Evolutionary conservation across 306 rosid genomes (phyloP), one percentile per base, ranked within the genome.

Genomic region (Dalbergia cultrata): DNA sequence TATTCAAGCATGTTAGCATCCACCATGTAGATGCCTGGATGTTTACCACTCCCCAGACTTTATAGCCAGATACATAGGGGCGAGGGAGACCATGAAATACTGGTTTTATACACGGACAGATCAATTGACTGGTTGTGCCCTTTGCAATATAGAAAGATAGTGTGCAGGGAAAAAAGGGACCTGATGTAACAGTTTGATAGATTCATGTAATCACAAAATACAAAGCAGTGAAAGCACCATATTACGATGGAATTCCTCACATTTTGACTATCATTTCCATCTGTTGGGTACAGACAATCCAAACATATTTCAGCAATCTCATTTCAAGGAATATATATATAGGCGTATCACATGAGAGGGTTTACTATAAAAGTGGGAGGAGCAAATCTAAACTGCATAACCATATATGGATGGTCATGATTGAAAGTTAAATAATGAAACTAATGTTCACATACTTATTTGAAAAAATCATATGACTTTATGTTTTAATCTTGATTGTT

Each of bases 1-100:
- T 59, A 67, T 49, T 53, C 58, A 81, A 47, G 71, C 35, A 72
- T 14, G 22, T 16, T 43, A 60, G 33, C 58, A 60, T 22, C 45
- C 47, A 35, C 17, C 44, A 21, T 26, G 39, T 16, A 47, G 14
- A 60, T 44, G 11, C 60, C 35, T 26, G 59, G 47, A 74, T 72
- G 50, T 67, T 63, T 72, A 13, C 9, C 37, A 64, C 34, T 53
- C 56, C 47, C 7, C 26, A 72, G 68, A 79, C 26, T 47, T 34
- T 5, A 72, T 22, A 70, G 1, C 4, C 21, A 61, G 45, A 34
- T 16, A 37, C 19, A 39, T 19, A 67, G 43, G 68, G 39, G 59
- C 26, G 39, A 50, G 45, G 59, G 72, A 71, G 47, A 22, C 50
- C 14, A 7, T 45, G 50, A 53, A 53, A 71, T 35, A 11, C 33